Percentiles rank a stretch among this genome's conserved stretches.
These are phyloP conservation scores for Alternaria solani DNA, from an alignment of 2,329 filamentous ascomycete species.

Conservation along the genomic window DNA sequence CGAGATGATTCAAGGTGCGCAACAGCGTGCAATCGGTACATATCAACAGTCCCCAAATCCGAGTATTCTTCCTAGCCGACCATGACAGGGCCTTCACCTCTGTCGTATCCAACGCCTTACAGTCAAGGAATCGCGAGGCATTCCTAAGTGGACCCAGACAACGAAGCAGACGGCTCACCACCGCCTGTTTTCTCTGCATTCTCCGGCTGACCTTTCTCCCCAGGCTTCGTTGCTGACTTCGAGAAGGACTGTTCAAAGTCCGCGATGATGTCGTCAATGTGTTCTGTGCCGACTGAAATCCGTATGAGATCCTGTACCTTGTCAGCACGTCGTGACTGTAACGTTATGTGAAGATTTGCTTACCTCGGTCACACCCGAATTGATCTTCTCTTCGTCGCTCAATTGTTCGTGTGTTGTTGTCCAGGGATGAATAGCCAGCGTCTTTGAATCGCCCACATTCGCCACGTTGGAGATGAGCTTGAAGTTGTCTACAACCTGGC, in stretches of 20 bases:
- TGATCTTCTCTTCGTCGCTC: slow-evolving; percentile 78
- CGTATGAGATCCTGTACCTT: slow-evolving; percentile 78
- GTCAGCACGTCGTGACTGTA: background rate
- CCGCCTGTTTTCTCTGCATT: slow-evolving; percentile 46
- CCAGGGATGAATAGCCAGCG: slow-evolving; percentile 93
- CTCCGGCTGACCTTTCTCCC: slow-evolving; percentile 41
- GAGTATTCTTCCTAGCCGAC: background rate
- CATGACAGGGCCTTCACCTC: background rate
- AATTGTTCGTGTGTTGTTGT: slow-evolving; percentile 95
- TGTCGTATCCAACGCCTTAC: background rate
- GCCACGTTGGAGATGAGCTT: slow-evolving; percentile 95
- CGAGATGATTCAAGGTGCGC: background rate
- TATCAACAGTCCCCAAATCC: background rate
- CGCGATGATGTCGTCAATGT: slow-evolving; percentile 95
- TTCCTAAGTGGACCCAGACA: slow-evolving; percentile 41
- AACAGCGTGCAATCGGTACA: background rate
- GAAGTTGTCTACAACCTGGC: slow-evolving; percentile 90
- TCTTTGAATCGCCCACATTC: slow-evolving; percentile 96
- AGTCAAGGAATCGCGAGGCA: background rate
- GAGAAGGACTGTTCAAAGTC: slow-evolving; percentile 94
- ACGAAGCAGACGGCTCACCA: slow-evolving; percentile 33
- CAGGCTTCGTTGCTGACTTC: slow-evolving; percentile 58
- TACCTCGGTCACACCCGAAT: slow-evolving; percentile 82
- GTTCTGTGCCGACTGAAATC: slow-evolving; percentile 93
- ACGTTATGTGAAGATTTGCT: slow-evolving; percentile 12